Percentiles rank a stretch among this genome's conserved stretches.
Evolutionary conservation across 306 rosid species (phyloP).

Genomic region (Vachellia pachyceras): DNA sequence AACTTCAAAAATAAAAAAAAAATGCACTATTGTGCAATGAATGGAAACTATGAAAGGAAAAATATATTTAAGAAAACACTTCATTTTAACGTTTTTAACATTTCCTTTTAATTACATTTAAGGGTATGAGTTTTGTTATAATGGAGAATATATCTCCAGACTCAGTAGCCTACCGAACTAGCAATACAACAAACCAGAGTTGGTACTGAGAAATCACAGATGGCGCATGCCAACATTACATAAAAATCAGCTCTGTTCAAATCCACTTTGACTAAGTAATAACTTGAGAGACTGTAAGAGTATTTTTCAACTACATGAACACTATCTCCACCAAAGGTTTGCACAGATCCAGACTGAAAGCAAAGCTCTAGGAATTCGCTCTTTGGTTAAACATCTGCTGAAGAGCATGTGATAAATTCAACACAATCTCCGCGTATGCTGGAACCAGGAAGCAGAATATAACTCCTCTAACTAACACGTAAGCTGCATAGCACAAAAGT

Average conservation of each 20-base stretch:
- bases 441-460: slow-evolving; percentile 14
- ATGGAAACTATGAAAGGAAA: background rate
- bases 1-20: no score
- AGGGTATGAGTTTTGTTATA: background rate
- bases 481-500: background rate
- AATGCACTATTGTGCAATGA: background rate
- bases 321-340: slow-evolving; percentile 37
- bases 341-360: slow-evolving; percentile 36
- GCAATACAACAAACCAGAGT: background rate
- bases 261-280: slow-evolving; percentile 2
- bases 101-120: background rate
- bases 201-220: background rate
- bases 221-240: background rate
- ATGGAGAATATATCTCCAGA: background rate
- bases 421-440: slow-evolving; percentile 81
- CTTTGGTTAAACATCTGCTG: slow-evolving; percentile 52
- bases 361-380: slow-evolving; percentile 33
- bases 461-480: background rate
- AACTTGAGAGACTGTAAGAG: background rate
- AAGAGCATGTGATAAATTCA: slow-evolving; percentile 63
- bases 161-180: background rate
- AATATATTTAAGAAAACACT: background rate
- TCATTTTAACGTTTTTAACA: background rate
- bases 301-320: slow-evolving; percentile 12
- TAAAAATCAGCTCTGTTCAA: background rate